phyloP scores from a whole-genome alignment of 768 basidiomycete genomes.

The Tulasnella sp. region DNA sequence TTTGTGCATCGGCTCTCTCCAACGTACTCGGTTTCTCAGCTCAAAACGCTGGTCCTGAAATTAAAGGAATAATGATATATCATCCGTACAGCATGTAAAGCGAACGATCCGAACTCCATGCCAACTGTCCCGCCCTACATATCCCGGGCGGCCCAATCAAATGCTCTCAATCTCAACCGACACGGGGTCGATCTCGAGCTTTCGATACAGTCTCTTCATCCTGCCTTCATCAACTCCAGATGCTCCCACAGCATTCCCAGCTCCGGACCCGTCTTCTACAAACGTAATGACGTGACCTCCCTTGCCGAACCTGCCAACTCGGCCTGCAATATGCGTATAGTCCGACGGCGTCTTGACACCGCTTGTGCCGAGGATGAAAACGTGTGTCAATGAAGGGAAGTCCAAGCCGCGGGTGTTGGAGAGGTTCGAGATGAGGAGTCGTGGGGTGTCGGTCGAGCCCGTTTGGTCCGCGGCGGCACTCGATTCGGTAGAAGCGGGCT shows the following conservation, averaged over 20 bases:
- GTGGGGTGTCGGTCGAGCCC: neutral
- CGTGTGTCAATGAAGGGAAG: conserved; percentile 14
- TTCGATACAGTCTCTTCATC: conserved; percentile 3
- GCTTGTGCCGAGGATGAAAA: neutral
- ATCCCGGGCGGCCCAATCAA: neutral
- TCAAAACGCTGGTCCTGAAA: too few species aligned
- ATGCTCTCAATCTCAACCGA: neutral
- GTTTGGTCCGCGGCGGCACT: neutral
- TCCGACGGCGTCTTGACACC: neutral
- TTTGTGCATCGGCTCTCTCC: too few species aligned
- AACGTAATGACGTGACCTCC: conserved; percentile 11
- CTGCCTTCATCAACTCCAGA: neutral
- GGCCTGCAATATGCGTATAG: conserved; percentile 13
- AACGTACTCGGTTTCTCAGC: too few species aligned
- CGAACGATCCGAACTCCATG: neutral
- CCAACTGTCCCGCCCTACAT: too few species aligned
- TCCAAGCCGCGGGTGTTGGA: conserved; percentile 10
- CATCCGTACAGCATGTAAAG: neutral
- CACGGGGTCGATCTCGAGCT: neutral
- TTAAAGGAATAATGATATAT: neutral
- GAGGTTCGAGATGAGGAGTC: conserved; percentile 15
- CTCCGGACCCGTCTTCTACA: neutral
- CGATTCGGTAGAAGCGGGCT: neutral
- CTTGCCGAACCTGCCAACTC: conserved; percentile 15
- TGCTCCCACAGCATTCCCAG: neutral